phyloP scores from a whole-genome alignment of 495 filamentous ascomycete species.

The Delitschia confertaspora region DNA sequence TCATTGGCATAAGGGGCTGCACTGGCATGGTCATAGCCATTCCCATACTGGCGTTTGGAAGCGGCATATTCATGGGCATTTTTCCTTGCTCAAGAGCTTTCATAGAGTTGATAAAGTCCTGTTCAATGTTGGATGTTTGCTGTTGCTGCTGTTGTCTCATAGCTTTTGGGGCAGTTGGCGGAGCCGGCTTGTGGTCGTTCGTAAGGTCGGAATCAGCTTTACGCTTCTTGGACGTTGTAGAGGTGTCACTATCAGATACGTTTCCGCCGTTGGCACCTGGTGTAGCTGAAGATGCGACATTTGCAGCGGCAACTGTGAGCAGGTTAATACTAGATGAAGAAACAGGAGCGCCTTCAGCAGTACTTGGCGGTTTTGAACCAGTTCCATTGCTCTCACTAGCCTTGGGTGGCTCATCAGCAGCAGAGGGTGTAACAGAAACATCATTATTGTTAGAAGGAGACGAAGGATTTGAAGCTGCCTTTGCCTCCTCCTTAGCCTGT shows the following conservation, averaged over 20 bases:
- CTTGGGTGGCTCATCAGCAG: slow-evolving; percentile 16
- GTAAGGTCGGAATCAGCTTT: slow-evolving; percentile 64
- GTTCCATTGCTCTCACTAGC: slow-evolving; percentile 10
- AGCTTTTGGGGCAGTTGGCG: slow-evolving; percentile 43
- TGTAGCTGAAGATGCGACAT: not conserved
- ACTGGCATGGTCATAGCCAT: slow-evolving; percentile 28
- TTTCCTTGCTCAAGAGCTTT: slow-evolving; percentile 26
- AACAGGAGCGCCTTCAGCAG: slow-evolving; percentile 7
- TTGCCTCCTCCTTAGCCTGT: slow-evolving; percentile 37
- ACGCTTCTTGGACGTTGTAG: slow-evolving; percentile 58
- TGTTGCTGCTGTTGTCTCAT: slow-evolving; percentile 33
- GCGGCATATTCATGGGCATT: slow-evolving; percentile 11
- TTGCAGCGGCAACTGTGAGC: slow-evolving; percentile 11
- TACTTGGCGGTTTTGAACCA: slow-evolving; percentile 15
- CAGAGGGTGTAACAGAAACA: slow-evolving; percentile 8
- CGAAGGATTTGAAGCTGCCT: slow-evolving; percentile 28
- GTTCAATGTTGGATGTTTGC: slow-evolving; percentile 9
- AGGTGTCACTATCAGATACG: slow-evolving; percentile 16
- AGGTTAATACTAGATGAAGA: slow-evolving; percentile 13
- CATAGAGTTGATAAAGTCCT: slow-evolving; percentile 31
- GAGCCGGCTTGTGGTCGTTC: slow-evolving; percentile 48
- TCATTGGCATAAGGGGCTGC: slow-evolving; percentile 41
- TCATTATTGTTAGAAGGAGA: slow-evolving; percentile 19
- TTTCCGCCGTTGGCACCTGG: slow-evolving; percentile 7
- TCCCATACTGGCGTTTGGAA: slow-evolving; percentile 6